These are phyloP conservation scores for Ophiognomonia clavigignenti-juglandacearum DNA, from an alignment of 2,329 filamentous ascomycete genomes.

Conservation along the genomic window DNA sequence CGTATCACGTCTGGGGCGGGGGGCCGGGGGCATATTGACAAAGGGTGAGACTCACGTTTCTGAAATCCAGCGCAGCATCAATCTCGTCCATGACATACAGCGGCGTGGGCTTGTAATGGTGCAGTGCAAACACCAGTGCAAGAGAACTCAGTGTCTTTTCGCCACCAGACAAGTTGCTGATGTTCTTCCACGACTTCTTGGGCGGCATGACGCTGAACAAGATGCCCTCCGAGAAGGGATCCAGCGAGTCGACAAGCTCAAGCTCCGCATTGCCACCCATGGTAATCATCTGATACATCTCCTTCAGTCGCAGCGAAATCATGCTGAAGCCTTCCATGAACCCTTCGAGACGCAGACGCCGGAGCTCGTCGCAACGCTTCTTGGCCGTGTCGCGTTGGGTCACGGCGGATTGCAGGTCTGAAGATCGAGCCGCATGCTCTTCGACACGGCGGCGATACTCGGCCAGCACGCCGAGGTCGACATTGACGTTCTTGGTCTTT, in stretches of 20 bases:
- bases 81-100: constrained; percentile 99
- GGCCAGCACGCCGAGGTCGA: constrained; percentile 75
- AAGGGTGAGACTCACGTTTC: constrained; percentile 67
- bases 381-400: constrained; percentile 79
- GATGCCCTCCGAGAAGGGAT: constrained; percentile 96
- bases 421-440: constrained; percentile 47
- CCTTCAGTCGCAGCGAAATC: constrained; percentile 91
- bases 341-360: constrained; percentile 82
- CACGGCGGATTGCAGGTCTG: constrained; percentile 77
- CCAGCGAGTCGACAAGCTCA: constrained; percentile 91
- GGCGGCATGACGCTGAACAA: constrained; percentile 98
- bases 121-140: constrained; percentile 93
- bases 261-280: constrained; percentile 98
- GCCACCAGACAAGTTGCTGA: constrained; percentile 89
- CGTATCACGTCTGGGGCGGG: not conserved
- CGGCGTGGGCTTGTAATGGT: constrained; percentile 97
- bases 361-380: constrained; percentile 86
- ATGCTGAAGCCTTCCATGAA: constrained; percentile 98
- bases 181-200: constrained; percentile 99
- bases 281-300: constrained; percentile 99
- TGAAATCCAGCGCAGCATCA: constrained; percentile 93
- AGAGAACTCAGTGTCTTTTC: constrained; percentile 95
- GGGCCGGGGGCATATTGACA: no score
- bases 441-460: constrained; percentile 36
- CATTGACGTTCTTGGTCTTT: constrained; percentile 75